Base-by-base conservation (phyloP, 2,329 filamentous ascomycete species). In the Epichloe uncinata region DNA sequence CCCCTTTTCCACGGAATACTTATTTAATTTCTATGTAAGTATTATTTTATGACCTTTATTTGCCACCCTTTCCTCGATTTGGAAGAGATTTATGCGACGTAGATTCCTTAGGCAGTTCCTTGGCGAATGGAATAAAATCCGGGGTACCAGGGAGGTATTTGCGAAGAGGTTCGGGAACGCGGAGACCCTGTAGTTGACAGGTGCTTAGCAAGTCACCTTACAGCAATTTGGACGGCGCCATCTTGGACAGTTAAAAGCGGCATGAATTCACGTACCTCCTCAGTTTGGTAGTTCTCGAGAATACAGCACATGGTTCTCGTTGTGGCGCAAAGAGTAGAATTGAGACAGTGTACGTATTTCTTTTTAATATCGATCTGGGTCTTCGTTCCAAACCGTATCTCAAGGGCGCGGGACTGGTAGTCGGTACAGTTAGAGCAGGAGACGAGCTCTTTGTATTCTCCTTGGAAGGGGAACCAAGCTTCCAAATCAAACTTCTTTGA, bases 341-440 rank as follows among this genome's bases (percentile, higher is more conserved):
- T 96, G 53, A 96, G 74, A 40, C 86, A 87, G 69, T 98, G 93
- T 37, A 95, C 90, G 64, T 96, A 98, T 57, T 88, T 84, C 79
- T 97, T 98, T 67, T 66, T 84, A 52, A 78, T 75, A 56, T 90
- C 87, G 30, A 83, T 90, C 67, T 86, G 82, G 64, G 84, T 86
- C 77, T 96, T 97, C 53, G 81, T 76, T 45, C 93, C 91, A 61
- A 84, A 95, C 52, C 93, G 81, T 59, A 98, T 95, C 68, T 97
- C 91, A 12, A 98, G 77, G 58, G 89, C 90, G 50, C 93, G 80
- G 22, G 88, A 89, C 73, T 98, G 93, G 73, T 97, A 97, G 66
- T 97, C 91, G 42, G 88, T 95, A 74, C 93, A 98, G 72, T 98
- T 98, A 54, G 88, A 95, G 77, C 90, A 95, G 18, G 87, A 95